Evolutionary conservation across 306 rosid genomes (phyloP).

Genomic region (Rosa multiflora): DNA sequence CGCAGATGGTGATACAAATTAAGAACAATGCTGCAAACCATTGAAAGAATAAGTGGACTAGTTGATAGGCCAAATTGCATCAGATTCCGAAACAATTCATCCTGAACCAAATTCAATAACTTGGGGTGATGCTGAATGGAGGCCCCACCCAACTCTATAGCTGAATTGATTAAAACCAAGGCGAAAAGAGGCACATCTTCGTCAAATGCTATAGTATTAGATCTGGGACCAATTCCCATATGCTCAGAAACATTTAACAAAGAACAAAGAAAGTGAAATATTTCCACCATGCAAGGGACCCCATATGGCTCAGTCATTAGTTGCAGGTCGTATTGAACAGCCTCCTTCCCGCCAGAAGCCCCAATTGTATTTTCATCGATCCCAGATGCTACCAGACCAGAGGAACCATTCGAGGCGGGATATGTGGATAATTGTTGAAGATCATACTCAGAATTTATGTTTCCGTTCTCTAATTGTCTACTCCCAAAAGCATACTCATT

Average conservation of each 20-base stretch:
- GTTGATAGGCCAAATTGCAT: constrained; percentile 88
- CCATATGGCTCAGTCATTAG: constrained; percentile 92
- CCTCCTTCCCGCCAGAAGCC: constrained; percentile 54
- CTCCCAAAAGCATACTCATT: constrained; percentile 68
- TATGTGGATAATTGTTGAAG: constrained; percentile 52
- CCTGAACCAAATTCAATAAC: constrained; percentile 75
- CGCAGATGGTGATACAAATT: constrained; percentile 79
- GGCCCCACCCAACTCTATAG: constrained; percentile 92
- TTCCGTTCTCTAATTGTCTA: constrained; percentile 77
- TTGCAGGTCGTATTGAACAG: constrained; percentile 66
- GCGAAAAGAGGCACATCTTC: constrained; percentile 97
- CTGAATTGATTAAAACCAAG: constrained; percentile 78
- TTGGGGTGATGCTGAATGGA: constrained; percentile 78
- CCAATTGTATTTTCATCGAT: constrained; percentile 54
- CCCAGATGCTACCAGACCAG: constrained; percentile 48
- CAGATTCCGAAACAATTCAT: constrained; percentile 76
- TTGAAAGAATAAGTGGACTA: constrained; percentile 83
- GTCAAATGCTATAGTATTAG: constrained; percentile 82
- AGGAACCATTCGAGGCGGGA: constrained; percentile 46
- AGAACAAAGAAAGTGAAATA: constrained; percentile 85
- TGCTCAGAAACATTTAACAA: constrained; percentile 78
- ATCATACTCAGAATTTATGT: constrained; percentile 62
- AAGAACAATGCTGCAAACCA: constrained; percentile 79
- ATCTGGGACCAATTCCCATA: constrained; percentile 64
- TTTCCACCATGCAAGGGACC: constrained; percentile 98